Base-by-base conservation (phyloP, 192 early-diverging fungal genomes). In the Entomortierella lignicola region DNA sequence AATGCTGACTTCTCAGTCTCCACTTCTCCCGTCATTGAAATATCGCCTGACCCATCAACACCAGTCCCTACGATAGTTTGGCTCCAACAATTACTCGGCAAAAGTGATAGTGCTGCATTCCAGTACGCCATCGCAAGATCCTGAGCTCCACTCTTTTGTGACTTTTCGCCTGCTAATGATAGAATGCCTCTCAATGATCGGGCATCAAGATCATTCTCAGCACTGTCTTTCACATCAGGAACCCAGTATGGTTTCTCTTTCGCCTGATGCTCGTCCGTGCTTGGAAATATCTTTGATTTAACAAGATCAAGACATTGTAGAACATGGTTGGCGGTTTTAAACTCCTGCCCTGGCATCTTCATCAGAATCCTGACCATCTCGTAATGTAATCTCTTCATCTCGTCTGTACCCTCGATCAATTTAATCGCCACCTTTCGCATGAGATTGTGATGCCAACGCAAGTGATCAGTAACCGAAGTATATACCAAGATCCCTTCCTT, bases 121-220 rank as follows among this genome's bases (percentile, higher is more conserved):
- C 75, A 79, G 29, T 65, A 66, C 15, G 62, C 56, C 23, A 79
- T 50, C 2, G 75, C 67, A 39, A 66, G 52, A 23, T 79, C 67
- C 63, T 79, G 75, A 15, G 75, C 75, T 0, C 75, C 75, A 61
- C 67, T 79, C 75, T 70, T 79, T 42, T 70, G 68, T 12, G 75
- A 79, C 42, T 70, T 79, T 44, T 79, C 75, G 2, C 67, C 75
- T 15, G 75, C 75, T 4, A 47, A 51, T 4, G 75, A 61, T 3
- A 79, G 57, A 18, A 79, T 66, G 5, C 21, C 25, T 15, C 75
- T 63, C 31, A 79, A 15, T 17, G 68, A 51, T 42, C 55, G 44
- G 1, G 59, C 42, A 34, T 64, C 61, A 21, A 70, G 30, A 1
- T 70, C 63, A 2, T 43, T 11, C 0, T 18, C 18, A 0, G 21